Evolutionary conservation across 768 basidiomycete genomes (phyloP), one percentile per base, ranked within the genome.

Genomic region (Paxillus ammoniavirescens): DNA sequence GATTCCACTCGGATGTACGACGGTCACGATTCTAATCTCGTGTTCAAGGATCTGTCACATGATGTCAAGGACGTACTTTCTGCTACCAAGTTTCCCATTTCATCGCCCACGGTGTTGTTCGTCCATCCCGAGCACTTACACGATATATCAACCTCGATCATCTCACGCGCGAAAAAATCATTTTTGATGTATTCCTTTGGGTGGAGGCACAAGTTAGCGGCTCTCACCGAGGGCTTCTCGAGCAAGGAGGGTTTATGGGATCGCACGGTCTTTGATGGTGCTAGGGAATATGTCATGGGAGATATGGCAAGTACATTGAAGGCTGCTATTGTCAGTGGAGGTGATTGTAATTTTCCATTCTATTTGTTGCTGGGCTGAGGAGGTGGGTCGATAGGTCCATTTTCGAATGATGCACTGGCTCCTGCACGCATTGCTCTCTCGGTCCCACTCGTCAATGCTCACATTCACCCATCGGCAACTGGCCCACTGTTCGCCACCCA

Each of bases 231-330:
- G 52, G 94, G 94, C 5, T 89, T 85, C 59, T 58, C 93, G 38
- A 85, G 82, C 14, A 86, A 86, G 63, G 84, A 88, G 53, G 87
- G 88, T 53, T 66, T 92, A n/a, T 93, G 91, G 87, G 93, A 97
- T 65, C 80, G 86, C 49, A 71, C 87, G 10, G 81, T 92, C 28
- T 89, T 91, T 66, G 84, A 86, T 52, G 69, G 72, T 10, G 86
- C 91, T 10, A 78, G 94, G 21, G 76, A 75, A 37, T 65, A 73
- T 57, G 76, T 83, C 28, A 64, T 90, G 54, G 83, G 87, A 52
- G 78, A 82, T 13, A 77, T 79, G 47, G 83, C 84, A 3, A 74
- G 78, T 1, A 80, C 82, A 21, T 57, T 94, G 37, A 75, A 92
- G 54, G 83, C 75, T n/a, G 59, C 77, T 70, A 5, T 43, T 54